Conservation (phyloP, 2,329 filamentous ascomycete species). For the Fonsecaea pedrosoi region DNA sequence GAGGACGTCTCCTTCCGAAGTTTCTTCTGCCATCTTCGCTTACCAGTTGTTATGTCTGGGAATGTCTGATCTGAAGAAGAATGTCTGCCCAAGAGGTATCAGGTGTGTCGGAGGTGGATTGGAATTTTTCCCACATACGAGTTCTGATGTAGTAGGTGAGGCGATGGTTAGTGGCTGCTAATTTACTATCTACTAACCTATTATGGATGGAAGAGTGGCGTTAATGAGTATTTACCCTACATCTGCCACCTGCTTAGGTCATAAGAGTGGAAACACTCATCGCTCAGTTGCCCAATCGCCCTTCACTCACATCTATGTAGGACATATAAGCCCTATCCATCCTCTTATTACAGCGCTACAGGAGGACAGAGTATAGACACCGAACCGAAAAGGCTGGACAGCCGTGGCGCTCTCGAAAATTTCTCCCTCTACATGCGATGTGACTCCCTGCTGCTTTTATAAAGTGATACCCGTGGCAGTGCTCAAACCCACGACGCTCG, state of each 20-base stretch:
- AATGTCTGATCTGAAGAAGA: background rate
- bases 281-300: background rate
- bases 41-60: background rate
- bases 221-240: too few relatives aligned
- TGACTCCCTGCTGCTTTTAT: background rate
- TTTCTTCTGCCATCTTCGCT: constrained; percentile 5
- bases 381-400: background rate
- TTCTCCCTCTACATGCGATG: background rate
- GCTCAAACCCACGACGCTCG: background rate
- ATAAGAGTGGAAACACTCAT: background rate
- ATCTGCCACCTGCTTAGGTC: background rate
- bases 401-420: background rate
- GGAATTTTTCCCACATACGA: background rate
- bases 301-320: background rate
- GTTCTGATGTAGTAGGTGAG: background rate
- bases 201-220: background rate
- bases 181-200: background rate
- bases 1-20: constrained; percentile 17
- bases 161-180: background rate
- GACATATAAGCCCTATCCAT: too few relatives aligned
- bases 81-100: background rate
- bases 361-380: background rate
- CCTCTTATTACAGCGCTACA: background rate
- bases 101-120: background rate
- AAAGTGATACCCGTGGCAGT: too few relatives aligned